phyloP scores from a whole-genome alignment of 495 filamentous ascomycete species.

The Aspergillus heteromorphus region DNA sequence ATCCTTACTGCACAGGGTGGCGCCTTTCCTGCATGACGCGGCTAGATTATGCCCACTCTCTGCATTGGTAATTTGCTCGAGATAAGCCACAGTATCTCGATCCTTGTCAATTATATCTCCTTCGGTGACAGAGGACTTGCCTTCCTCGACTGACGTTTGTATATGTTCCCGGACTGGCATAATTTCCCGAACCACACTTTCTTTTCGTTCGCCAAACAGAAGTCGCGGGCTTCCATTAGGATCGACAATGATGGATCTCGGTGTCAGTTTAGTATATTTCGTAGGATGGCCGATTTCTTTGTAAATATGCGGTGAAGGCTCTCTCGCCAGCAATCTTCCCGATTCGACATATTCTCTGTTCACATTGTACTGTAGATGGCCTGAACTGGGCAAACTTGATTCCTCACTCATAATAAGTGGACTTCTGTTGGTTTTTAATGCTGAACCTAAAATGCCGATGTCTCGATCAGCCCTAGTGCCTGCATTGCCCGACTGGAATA shows the following conservation, averaged over 20 bases:
- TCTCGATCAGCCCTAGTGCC: neutral
- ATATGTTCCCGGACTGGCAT: neutral
- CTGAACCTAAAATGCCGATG: neutral
- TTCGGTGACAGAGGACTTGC: neutral
- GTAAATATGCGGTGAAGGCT: no score
- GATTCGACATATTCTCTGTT: neutral
- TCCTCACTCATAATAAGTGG: neutral
- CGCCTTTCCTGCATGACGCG: neutral
- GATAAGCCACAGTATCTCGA: neutral
- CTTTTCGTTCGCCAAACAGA: neutral
- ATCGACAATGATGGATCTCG: slow-evolving; percentile 7
- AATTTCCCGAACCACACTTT: neutral
- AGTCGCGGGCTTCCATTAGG: slow-evolving; percentile 13
- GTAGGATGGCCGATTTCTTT: neutral
- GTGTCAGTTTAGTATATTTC: neutral
- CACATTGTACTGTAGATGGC: neutral
- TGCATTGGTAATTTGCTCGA: neutral
- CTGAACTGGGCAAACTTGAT: neutral
- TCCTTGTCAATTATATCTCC: neutral
- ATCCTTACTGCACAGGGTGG: neutral
- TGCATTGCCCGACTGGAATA: neutral
- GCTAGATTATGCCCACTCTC: neutral
- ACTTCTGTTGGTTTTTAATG: neutral
- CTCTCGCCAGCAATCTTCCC: neutral
- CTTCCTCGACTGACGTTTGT: neutral